Evolutionary conservation across 371 early-diverging fungal genomes (phyloP).

Genomic region (Blakeslea trispora): DNA sequence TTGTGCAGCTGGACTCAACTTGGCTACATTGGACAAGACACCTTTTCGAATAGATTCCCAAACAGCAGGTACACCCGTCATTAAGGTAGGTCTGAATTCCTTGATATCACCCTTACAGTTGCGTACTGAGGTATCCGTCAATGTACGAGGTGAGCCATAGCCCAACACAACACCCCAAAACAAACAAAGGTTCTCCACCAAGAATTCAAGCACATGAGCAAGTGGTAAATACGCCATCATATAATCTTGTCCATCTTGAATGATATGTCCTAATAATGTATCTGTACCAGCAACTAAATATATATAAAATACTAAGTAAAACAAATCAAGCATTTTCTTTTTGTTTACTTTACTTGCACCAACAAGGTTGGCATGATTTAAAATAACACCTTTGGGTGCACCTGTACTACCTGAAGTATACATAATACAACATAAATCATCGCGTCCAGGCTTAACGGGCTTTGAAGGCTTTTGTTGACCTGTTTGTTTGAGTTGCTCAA

Average conservation of each 20-base stretch:
- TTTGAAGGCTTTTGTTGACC: slow-evolving; percentile 46
- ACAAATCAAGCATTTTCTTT: neutral
- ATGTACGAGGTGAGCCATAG: slow-evolving; percentile 71
- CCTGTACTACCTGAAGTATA: slow-evolving; percentile 82
- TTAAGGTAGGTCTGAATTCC: slow-evolving; percentile 76
- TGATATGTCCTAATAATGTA: slow-evolving; percentile 67
- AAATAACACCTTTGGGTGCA: slow-evolving; percentile 62
- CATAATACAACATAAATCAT: slow-evolving; percentile 76
- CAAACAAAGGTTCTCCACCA: slow-evolving; percentile 58
- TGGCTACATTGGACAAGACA: slow-evolving; percentile 57
- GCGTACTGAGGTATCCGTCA: slow-evolving; percentile 71
- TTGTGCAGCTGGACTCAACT: slow-evolving; percentile 43
- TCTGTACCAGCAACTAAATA: slow-evolving; percentile 73
- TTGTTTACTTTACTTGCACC: slow-evolving; percentile 36
- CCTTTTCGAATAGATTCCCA: slow-evolving; percentile 76
- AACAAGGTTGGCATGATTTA: slow-evolving; percentile 63
- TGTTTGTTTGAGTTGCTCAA: slow-evolving; percentile 39
- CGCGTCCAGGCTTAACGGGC: slow-evolving; percentile 54
- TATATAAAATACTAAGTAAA: slow-evolving; percentile 17
- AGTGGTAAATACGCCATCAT: slow-evolving; percentile 83
- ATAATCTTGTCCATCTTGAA: slow-evolving; percentile 59
- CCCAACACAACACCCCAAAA: slow-evolving; percentile 66
- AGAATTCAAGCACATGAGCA: slow-evolving; percentile 78
- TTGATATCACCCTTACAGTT: slow-evolving; percentile 74
- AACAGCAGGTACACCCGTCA: slow-evolving; percentile 81